Evolutionary conservation across 129 eudicot genomes (phyloP), one percentile per base, ranked within the genome.

Genomic region (Cynara cardunculus): DNA sequence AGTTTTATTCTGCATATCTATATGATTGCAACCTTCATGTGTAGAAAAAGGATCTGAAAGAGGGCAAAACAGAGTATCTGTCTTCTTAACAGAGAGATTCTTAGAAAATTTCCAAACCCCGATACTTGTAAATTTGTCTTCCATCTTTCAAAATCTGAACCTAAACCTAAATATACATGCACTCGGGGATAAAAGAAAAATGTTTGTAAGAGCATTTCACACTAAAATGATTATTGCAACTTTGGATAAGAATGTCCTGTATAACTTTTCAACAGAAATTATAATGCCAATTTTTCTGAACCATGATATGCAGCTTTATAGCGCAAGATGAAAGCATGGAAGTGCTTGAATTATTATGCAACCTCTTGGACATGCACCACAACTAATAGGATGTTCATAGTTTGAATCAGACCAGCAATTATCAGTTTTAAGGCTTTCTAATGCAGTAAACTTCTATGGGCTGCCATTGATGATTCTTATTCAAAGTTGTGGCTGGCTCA

Each of bases 381-480:
- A 21, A 64, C 69, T 64, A 24, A 64, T 64, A 28, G 9, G 69
- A 26, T 64, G 16, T 69, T 28, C 24, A 56, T 56, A 56, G 65
- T 56, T 56, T 56, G 8, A 39, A 77, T 24, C 26, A 34, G 62
- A 26, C 53, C 19, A 59, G 22, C 22, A 16, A 75, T 56, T 25
- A 27, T 10, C 2, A 56, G 27, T n/a, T 22, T 3, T 64, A 12
- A 27, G 78, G 78, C 69, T 62, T 62, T 22, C 27, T 62, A 22
- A 64, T 64, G 69, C 69, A 64, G 28, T 22, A 56, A 16, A 35
- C 62, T n/a, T 3, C 28, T 22, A 18, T 44, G 74, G 65, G 25
- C 71, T 34, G 30, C 25, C 39, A 59, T 14, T 72, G 41, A 34
- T 84, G 76, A 37, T 72, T 19, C 61, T 12, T 72, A 72, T 12